Percentiles rank a stretch among this genome's conserved stretches.
Evolutionary conservation across 371 early-diverging fungal species (phyloP).

Genomic region (Conidiobolus incongruus): DNA sequence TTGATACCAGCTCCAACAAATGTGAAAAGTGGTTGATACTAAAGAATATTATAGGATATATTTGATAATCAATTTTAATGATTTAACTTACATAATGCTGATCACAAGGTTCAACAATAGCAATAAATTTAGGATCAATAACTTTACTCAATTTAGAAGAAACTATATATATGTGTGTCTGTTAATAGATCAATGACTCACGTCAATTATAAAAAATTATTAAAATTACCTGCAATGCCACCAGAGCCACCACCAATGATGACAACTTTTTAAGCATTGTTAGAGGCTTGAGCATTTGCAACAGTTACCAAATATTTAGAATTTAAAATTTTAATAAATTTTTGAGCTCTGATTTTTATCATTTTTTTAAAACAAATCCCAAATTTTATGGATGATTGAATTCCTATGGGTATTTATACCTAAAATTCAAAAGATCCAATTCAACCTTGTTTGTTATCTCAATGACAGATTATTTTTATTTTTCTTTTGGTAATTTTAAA

Average conservation of each 20-base stretch:
- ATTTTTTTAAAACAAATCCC: no score
- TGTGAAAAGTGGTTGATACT: slow-evolving; percentile 80
- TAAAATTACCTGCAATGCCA: slow-evolving; percentile 26
- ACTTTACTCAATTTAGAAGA: slow-evolving; percentile 30
- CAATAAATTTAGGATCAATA: slow-evolving; percentile 43
- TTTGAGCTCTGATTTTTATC: no score
- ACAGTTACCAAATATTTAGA: no score
- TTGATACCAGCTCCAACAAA: slow-evolving; percentile 78
- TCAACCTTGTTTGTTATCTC: no score
- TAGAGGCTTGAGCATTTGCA: no score
- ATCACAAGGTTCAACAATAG: slow-evolving; percentile 54
- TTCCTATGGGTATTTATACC: no score
- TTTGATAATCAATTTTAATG: slow-evolving; percentile 1
- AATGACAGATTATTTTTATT: no score
- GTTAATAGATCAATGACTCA: neutral
- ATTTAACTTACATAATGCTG: slow-evolving; percentile 40
- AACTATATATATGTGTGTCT: slow-evolving; percentile 16
- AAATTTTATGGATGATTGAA: no score
- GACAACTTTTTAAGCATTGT: slow-evolving; percentile 20
- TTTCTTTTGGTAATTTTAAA: no score
- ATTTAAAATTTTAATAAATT: no score
- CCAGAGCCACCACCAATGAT: slow-evolving; percentile 42
- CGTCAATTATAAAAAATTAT: neutral
- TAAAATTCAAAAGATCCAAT: no score
- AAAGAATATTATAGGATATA: neutral